phyloP scores from a whole-genome alignment of 192 early-diverging fungal species.

The Diversispora epigaea region DNA sequence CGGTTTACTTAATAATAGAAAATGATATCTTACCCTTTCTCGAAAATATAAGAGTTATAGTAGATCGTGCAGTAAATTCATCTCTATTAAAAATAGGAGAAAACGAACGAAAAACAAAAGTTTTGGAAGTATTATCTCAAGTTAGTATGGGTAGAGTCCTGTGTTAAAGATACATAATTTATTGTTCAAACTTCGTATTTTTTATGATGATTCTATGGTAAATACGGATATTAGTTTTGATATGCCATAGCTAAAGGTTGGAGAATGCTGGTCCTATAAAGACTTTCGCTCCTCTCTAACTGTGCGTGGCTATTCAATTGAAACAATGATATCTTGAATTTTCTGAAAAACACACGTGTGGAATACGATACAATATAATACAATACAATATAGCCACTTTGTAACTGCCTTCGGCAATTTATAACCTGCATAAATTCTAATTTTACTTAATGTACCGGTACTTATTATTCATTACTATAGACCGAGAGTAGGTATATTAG shows the following conservation, averaged over 20 bases:
- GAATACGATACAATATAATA: not conserved
- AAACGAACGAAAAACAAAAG: not conserved
- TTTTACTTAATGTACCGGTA: constrained; percentile 28
- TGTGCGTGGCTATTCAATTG: constrained; percentile 26
- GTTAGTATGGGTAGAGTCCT: too few species aligned
- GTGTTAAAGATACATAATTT: not conserved
- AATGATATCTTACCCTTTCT: too few species aligned
- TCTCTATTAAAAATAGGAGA: not conserved
- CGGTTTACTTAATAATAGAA: too few species aligned
- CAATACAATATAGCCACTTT: too few species aligned
- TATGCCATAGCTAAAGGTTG: constrained; percentile 27
- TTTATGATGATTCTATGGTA: constrained; percentile 27
- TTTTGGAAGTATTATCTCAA: too few species aligned
- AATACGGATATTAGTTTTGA: constrained; percentile 22
- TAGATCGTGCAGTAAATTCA: not conserved
- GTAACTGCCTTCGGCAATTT: too few species aligned
- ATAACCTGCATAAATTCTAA: constrained; percentile 11
- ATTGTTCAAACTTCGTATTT: not conserved
- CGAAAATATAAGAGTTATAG: too few species aligned
- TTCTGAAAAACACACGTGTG: constrained; percentile 25
- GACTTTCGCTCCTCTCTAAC: constrained; percentile 18
- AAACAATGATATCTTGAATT: constrained; percentile 25
- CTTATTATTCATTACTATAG: constrained; percentile 29
- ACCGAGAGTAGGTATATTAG: constrained; percentile 25
- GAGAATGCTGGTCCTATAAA: constrained; percentile 20